Percentiles rank a stretch among this genome's conserved stretches.
Evolutionary conservation across 495 filamentous ascomycete species (phyloP).

Genomic region (Oidiodendron maius): DNA sequence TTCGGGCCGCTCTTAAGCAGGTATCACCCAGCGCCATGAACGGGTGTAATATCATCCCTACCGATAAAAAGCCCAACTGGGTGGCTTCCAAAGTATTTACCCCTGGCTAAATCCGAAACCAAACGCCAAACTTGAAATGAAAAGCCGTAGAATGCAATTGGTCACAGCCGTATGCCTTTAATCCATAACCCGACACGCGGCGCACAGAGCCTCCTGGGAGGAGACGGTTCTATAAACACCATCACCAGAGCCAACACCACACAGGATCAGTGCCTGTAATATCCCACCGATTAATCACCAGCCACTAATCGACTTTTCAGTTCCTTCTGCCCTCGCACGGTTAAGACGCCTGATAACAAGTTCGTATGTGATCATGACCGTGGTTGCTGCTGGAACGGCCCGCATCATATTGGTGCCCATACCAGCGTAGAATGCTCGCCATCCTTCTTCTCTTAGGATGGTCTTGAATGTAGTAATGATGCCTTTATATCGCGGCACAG

Average conservation of each 20-base stretch:
- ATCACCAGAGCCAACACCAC: no score
- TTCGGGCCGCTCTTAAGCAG: not conserved
- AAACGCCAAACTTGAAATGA: not conserved
- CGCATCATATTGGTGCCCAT: conserved; percentile 98
- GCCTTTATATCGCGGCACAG: conserved; percentile 68
- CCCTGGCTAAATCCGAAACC: not conserved
- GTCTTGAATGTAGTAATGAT: conserved; percentile 76
- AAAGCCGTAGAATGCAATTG: not conserved
- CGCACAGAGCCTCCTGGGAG: not conserved
- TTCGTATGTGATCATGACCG: conserved; percentile 97
- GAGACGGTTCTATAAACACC: not conserved
- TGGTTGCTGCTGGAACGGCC: conserved; percentile 90
- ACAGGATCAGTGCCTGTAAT: not conserved
- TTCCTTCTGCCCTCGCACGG: conserved; percentile 16
- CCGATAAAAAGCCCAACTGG: not conserved
- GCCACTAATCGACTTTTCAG: conserved; percentile 9
- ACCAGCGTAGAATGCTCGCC: conserved; percentile 94
- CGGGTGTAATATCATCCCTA: not conserved
- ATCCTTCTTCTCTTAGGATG: conserved; percentile 87
- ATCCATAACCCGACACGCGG: not conserved
- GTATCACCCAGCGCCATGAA: conserved; percentile 3
- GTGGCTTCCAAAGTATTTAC: not conserved
- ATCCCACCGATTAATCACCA: conserved; percentile 3
- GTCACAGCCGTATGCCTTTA: not conserved
- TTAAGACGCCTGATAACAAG: conserved; percentile 59